Evolutionary conservation across 495 filamentous ascomycete species (phyloP).

Genomic region (Penicillium manginii): DNA sequence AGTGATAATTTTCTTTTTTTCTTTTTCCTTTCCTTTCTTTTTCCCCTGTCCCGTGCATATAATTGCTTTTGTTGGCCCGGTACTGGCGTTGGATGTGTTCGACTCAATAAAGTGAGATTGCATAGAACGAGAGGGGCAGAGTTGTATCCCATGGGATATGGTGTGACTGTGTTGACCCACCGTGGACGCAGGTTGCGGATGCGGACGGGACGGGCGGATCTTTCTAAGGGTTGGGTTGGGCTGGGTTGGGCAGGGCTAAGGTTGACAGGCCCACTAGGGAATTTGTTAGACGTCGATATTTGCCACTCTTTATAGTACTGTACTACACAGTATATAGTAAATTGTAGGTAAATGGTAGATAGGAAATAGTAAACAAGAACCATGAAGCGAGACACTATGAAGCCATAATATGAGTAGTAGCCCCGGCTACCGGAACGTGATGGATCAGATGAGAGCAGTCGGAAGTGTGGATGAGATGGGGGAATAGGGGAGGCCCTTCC

Average conservation of each 20-base stretch:
- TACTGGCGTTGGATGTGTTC: constrained; percentile 26
- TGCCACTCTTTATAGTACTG: not conserved
- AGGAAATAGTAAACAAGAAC: not conserved
- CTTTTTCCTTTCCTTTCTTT: not conserved
- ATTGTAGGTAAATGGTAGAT: not conserved
- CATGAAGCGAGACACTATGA: not conserved
- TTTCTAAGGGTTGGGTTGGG: not conserved
- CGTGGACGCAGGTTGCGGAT: no score
- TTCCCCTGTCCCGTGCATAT: constrained; percentile 31
- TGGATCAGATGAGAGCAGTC: constrained; percentile 24
- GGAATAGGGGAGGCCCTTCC: no score
- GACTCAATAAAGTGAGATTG: not conserved
- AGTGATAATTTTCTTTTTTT: not conserved
- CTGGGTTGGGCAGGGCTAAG: no score
- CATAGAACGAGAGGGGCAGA: constrained; percentile 13
- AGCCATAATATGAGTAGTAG: not conserved
- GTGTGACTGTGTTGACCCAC: constrained; percentile 1
- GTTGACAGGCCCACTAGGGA: not conserved
- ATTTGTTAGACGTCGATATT: not conserved
- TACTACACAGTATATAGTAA: no score
- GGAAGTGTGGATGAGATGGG: no score
- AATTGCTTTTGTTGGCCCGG: constrained; percentile 10
- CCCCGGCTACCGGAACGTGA: constrained; percentile 1
- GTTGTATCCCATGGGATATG: not conserved
- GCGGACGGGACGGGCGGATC: constrained; percentile 26